Base-by-base conservation (phyloP, 306 rosid genomes). In the Rosa persica region DNA sequence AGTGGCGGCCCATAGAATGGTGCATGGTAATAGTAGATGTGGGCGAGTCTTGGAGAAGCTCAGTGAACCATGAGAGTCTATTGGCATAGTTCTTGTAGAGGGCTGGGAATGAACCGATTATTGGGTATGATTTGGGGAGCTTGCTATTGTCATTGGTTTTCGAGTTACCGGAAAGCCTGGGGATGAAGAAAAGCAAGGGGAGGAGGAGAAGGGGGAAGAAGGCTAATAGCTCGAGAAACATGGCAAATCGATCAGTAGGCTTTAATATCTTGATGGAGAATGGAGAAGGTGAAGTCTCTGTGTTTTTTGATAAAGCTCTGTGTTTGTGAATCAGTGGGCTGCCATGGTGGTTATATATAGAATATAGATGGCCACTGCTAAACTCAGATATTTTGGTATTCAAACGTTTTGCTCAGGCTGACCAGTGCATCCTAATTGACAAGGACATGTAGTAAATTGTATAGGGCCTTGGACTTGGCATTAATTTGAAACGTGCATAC, bases 91-190 rank as follows among this genome's bases (percentile, higher is more conserved):
- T 83, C 23, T 84, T 80, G 4, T 27, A 4, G 25, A 88, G 39
- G 43, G 90, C 71, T 8, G 86, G 77, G 27, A 73, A 74, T 0
- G 92, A 78, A 11, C 97, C 96, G 1, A 91, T 38, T 1, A 93
- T 9, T 1, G 96, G 97, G 72, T 89, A 91, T 2, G 91, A 46
- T 81, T 71, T 87, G 0, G 94, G 98, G 76, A 84, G 62, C 54
- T 75, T 74, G 40, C 22, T 25, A 23, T 22, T 16, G 23, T 5
- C 1, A 9, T 8, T 22, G 42, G 39, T 40, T 38, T 55, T 55
- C 2, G 23, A 44, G 67, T 73, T 2, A 27, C 23, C 11, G 52
- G 73, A 36, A 22, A 22, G 20, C 3, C 2, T 25, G 70, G 69
- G 12, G 10, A 76, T 13, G 55, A 67, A 17, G 58, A 74, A 70